These are phyloP conservation scores for Avena eriantha DNA, from an alignment of 176 grass and related monocot species.

Conservation along the genomic window DNA sequence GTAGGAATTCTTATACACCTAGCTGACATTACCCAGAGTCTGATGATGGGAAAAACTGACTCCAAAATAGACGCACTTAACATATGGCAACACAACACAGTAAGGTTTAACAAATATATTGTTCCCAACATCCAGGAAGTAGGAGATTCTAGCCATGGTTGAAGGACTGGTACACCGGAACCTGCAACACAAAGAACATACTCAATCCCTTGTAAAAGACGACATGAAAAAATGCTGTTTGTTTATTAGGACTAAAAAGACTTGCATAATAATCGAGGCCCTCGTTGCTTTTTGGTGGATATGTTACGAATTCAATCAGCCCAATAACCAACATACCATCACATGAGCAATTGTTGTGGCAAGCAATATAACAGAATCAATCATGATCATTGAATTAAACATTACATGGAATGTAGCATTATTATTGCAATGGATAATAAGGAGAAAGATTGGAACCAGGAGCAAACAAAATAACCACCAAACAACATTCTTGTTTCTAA, in stretches of 20 bases:
- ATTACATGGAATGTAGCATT: neutral
- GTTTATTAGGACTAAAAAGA: neutral
- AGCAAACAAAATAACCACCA: neutral
- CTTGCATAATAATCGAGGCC: neutral
- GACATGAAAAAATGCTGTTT: neutral
- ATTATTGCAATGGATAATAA: neutral
- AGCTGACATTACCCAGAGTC: slow-evolving; percentile 41
- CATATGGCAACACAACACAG: slow-evolving; percentile 46
- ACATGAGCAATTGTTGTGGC: neutral
- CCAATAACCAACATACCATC: neutral
- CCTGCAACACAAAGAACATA: slow-evolving; percentile 54
- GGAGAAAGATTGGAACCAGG: neutral
- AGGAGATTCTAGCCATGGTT: slow-evolving; percentile 67
- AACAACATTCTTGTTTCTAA: slow-evolving; percentile 7
- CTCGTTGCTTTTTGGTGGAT: neutral
- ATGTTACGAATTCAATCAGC: neutral
- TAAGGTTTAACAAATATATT: slow-evolving; percentile 36
- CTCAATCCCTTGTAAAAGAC: neutral
- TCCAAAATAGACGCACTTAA: slow-evolving; percentile 39
- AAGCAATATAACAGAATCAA: neutral
- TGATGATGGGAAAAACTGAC: slow-evolving; percentile 22
- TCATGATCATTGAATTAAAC: neutral
- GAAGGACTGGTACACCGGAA: slow-evolving; percentile 91
- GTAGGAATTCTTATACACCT: slow-evolving; percentile 54
- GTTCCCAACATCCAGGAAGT: slow-evolving; percentile 31